Conservation (phyloP, 352 stramenopile species). For the Globisporangium canariense region DNA sequence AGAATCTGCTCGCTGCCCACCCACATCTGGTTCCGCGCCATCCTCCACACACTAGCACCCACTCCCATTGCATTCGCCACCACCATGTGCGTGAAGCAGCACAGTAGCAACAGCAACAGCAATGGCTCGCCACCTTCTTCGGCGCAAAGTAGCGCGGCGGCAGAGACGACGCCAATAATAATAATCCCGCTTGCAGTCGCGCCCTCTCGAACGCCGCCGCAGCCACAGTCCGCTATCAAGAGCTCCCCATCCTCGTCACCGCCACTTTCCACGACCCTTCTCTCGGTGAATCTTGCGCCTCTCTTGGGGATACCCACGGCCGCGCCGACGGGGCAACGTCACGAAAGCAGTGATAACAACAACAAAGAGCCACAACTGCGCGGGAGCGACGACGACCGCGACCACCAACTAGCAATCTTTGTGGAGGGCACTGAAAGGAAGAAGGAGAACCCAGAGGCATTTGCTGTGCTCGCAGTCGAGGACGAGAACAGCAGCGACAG, state of each 20-base stretch:
- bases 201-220: background rate
- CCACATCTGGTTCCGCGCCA: slow-evolving; percentile 1
- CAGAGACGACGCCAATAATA: background rate
- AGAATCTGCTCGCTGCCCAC: background rate
- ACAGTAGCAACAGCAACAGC: background rate
- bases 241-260: slow-evolving; percentile 4
- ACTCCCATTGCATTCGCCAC: background rate
- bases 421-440: background rate
- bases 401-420: background rate
- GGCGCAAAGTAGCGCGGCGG: background rate
- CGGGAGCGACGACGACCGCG: background rate
- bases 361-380: background rate
- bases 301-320: slow-evolving; percentile 10
- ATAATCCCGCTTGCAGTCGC: background rate
- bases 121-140: background rate
- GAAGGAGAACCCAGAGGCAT: background rate
- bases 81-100: slow-evolving; percentile 4
- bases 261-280: slow-evolving; percentile 5
- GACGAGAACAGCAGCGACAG: background rate
- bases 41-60: background rate
- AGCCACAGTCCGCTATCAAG: background rate
- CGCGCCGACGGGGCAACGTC: background rate
- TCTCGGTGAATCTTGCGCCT: slow-evolving; percentile 20
- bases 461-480: background rate
- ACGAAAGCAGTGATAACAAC: no score